Evolutionary conservation across 352 stramenopile species (phyloP).

Genomic region (Hyaloperonospora brassicae): DNA sequence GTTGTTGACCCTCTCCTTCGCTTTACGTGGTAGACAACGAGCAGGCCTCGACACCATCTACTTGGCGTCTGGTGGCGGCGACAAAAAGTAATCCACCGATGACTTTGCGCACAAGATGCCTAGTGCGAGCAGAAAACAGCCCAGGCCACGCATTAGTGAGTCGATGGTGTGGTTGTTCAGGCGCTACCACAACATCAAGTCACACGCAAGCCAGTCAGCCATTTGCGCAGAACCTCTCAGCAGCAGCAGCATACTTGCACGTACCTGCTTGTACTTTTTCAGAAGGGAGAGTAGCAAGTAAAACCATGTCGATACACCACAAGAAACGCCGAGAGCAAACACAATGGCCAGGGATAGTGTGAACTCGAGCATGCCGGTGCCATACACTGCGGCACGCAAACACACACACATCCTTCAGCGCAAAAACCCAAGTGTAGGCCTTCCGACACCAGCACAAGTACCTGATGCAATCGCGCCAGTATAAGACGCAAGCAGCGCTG

Average conservation of each 20-base stretch:
- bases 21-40: no score
- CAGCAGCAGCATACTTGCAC: slow-evolving; percentile 2
- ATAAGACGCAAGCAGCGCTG: slow-evolving; percentile 76
- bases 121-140: slow-evolving; percentile 75
- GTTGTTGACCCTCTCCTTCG: no score
- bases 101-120: slow-evolving; percentile 80
- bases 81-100: slow-evolving; percentile 78
- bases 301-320: slow-evolving; percentile 85
- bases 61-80: slow-evolving; percentile 30
- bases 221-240: not conserved
- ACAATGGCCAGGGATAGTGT: slow-evolving; percentile 76
- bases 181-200: slow-evolving; percentile 25
- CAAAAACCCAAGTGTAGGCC: no score
- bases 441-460: slow-evolving; percentile 13
- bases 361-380: slow-evolving; percentile 82
- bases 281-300: slow-evolving; percentile 80
- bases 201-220: slow-evolving; percentile 5
- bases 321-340: slow-evolving; percentile 78
- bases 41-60: slow-evolving; percentile 24
- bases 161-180: slow-evolving; percentile 83
- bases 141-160: slow-evolving; percentile 77
- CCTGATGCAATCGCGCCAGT: slow-evolving; percentile 81
- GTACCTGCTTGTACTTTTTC: slow-evolving; percentile 87
- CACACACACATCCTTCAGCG: not conserved
- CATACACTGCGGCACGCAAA: slow-evolving; percentile 51